Evolutionary conservation across 2,329 filamentous ascomycete genomes (phyloP).

Genomic region (Rachicladosporium sp.): DNA sequence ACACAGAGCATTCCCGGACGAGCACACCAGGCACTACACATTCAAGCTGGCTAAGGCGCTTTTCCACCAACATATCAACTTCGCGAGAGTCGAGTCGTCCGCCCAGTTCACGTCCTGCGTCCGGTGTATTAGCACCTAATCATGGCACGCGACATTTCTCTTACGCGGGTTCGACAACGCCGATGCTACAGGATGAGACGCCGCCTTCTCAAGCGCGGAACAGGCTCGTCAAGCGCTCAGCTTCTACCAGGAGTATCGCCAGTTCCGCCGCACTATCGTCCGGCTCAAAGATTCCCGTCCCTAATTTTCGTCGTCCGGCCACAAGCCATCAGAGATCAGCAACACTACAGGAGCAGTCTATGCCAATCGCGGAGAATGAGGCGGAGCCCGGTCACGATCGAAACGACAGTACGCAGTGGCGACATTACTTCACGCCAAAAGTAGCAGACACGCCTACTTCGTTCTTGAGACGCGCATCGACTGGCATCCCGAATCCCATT

Average conservation of each 20-base stretch:
- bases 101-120: slow-evolving; percentile 54
- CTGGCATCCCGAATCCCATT: slow-evolving; percentile 26
- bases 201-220: slow-evolving; percentile 46
- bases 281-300: slow-evolving; percentile 50
- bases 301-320: slow-evolving; percentile 57
- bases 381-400: slow-evolving; percentile 7
- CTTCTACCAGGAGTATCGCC: slow-evolving; percentile 41
- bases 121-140: slow-evolving; percentile 53
- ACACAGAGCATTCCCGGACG: slow-evolving; percentile 5
- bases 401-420: slow-evolving; percentile 13
- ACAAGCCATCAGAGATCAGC: slow-evolving; percentile 69
- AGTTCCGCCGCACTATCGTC: slow-evolving; percentile 34
- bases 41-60: slow-evolving; percentile 51
- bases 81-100: slow-evolving; percentile 26
- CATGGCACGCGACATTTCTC: slow-evolving; percentile 41
- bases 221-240: slow-evolving; percentile 64
- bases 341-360: slow-evolving; percentile 41
- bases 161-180: slow-evolving; percentile 44
- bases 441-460: slow-evolving; percentile 6
- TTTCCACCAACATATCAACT: slow-evolving; percentile 38
- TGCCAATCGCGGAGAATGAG: background rate
- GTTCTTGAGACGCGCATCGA: slow-evolving; percentile 9
- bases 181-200: slow-evolving; percentile 41
- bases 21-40: slow-evolving; percentile 10
- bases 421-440: slow-evolving; percentile 23